Evolutionary conservation across 2,329 filamentous ascomycete species (phyloP).

Genomic region (Curvularia sp.): DNA sequence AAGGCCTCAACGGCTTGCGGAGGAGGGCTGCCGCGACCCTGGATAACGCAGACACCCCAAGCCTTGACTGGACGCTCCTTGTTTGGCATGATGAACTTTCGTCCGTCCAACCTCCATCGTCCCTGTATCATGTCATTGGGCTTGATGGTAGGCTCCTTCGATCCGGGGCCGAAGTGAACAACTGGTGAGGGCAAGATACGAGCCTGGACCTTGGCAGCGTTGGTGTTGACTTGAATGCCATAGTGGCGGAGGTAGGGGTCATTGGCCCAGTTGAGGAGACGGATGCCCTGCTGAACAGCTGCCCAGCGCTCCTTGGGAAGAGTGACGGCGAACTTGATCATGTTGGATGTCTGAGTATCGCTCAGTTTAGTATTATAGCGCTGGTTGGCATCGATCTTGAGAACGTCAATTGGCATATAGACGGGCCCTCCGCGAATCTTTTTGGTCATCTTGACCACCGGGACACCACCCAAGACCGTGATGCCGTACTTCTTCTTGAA

Average conservation of each 20-base stretch:
- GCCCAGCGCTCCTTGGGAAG: constrained; percentile 71
- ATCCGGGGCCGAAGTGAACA: constrained; percentile 66
- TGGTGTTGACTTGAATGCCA: constrained; percentile 71
- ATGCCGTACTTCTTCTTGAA: constrained; percentile 62
- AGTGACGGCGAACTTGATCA: constrained; percentile 94
- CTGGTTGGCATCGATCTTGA: constrained; percentile 62
- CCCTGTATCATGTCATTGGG: constrained; percentile 63
- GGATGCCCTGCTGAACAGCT: constrained; percentile 73
- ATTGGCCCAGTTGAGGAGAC: constrained; percentile 68
- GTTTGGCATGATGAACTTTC: constrained; percentile 77
- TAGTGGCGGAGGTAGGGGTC: constrained; percentile 78
- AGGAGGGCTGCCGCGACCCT: constrained; percentile 58
- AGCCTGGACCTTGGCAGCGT: constrained; percentile 70
- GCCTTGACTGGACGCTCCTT: constrained; percentile 63
- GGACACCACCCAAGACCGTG: constrained; percentile 58
- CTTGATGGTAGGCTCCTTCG: constrained; percentile 35
- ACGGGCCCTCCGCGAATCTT: constrained; percentile 52
- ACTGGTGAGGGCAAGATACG: constrained; percentile 74
- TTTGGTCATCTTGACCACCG: constrained; percentile 66
- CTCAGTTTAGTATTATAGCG: constrained; percentile 66
- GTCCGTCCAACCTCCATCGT: constrained; percentile 82
- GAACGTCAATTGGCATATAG: constrained; percentile 64
- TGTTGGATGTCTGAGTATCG: constrained; percentile 72
- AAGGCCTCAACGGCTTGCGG: constrained; percentile 60
- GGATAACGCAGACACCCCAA: constrained; percentile 78